Evolutionary conservation across 2,329 filamentous ascomycete genomes (phyloP), one percentile per base, ranked within the genome.

Genomic region (Beauveria sp.): DNA sequence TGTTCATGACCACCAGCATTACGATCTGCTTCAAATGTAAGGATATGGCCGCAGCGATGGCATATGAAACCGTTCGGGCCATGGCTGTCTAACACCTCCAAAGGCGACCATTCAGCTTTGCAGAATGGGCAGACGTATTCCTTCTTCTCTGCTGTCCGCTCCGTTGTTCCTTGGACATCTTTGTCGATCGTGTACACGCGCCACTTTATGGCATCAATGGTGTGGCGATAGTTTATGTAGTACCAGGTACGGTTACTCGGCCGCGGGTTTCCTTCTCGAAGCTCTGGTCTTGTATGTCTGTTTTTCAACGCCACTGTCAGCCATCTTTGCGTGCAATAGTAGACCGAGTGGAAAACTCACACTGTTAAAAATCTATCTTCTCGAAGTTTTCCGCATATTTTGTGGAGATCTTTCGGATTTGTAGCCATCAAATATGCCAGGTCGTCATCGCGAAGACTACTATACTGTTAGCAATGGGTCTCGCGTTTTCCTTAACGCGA

Each of bases 191-290:
- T 88, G 71, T 93, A 93, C 57, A 96, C 87, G 65, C 91, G 88
- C 83, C 90, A 99, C 75, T 99, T 99, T 76, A 96, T 96, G 54
- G 91, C 91, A 76, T 99, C 95, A 70, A 99, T 91, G 42, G 93
- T 91, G 62, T 91, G 89, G 63, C 95, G 91, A 70, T 96, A 96
- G 73, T 97, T 93, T 72, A 99, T 93, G 76, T 91, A 99, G 78
- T 96, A 99, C 81, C 96, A 99, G 65, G 93, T 96, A 69, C 91
- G 86, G 71, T 89, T 92, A 67, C 89, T 88, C 5, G 91, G 89
- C 58, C 92, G 88, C 62, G 89, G 88, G 63, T 92, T 90, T 57
- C 90, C 91, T 70, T 93, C 89, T 66, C 88, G 87, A 61, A 89
- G 79, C 72, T 96, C 92, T 55, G 87, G 84, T 64, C 91, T 69